phyloP scores from a whole-genome alignment of 1,284 basidiomycete species.

The Heterobasidion parviporum region DNA sequence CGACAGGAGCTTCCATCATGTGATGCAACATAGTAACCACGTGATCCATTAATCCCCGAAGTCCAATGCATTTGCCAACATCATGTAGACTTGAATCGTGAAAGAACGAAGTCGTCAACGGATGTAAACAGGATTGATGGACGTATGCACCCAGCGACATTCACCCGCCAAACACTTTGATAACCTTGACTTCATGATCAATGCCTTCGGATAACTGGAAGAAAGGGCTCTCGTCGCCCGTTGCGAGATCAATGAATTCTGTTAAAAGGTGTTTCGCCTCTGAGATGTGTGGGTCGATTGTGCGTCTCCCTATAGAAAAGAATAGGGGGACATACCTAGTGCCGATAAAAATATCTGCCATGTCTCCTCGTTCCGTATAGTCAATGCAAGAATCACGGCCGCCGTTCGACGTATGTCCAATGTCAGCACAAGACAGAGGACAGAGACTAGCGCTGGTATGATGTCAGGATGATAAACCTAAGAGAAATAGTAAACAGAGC shows the following conservation, averaged over 20 bases:
- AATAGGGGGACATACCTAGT: not conserved
- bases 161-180: not conserved
- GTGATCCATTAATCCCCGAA: no score
- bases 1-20: no score
- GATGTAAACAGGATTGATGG: no score
- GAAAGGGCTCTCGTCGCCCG: constrained; percentile 1
- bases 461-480: constrained; percentile 66
- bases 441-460: constrained; percentile 47
- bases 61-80: no score
- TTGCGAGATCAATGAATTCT: not conserved
- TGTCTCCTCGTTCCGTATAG: constrained; percentile 40
- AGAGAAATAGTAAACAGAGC: not conserved
- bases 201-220: constrained; percentile 8
- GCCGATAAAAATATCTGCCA: constrained; percentile 27
- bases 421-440: constrained; percentile 41
- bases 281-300: not conserved
- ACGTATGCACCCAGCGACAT: not conserved
- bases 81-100: no score
- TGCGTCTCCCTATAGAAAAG: not conserved
- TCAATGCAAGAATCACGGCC: constrained; percentile 49
- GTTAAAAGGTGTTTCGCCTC: constrained; percentile 3
- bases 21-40: no score
- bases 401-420: constrained; percentile 3
- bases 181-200: constrained; percentile 5
- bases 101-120: no score